Evolutionary conservation across 2,329 filamentous ascomycete genomes (phyloP).

Genomic region (Diaporthe sp.): DNA sequence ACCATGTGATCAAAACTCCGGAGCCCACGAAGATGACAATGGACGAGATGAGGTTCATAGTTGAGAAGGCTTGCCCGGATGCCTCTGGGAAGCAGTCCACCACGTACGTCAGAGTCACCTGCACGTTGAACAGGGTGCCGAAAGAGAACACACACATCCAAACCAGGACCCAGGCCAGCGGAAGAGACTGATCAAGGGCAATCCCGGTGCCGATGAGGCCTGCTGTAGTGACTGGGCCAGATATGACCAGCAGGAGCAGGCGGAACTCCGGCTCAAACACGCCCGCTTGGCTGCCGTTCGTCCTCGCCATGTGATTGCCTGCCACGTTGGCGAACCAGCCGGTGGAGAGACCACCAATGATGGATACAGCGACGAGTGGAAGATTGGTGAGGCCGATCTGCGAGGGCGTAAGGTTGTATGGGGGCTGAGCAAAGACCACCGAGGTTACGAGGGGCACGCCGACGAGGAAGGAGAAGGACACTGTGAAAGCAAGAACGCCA

Average conservation of each 20-base stretch:
- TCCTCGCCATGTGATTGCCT: constrained; percentile 20
- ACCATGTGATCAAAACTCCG: constrained; percentile 1
- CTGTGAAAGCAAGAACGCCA: constrained; percentile 18
- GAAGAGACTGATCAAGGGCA: neutral
- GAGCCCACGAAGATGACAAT: neutral
- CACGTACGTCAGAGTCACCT: constrained; percentile 27
- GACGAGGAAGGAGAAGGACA: constrained; percentile 22
- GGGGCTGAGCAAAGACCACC: constrained; percentile 9
- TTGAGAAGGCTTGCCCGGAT: constrained; percentile 29
- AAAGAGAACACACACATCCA: constrained; percentile 20
- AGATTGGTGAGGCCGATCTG: constrained; percentile 8
- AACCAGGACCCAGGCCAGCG: constrained; percentile 25
- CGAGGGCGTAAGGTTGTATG: constrained; percentile 8
- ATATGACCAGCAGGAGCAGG: constrained; percentile 13
- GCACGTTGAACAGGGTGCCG: constrained; percentile 5
- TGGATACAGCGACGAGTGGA: neutral
- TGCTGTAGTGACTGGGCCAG: constrained; percentile 21
- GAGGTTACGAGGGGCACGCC: neutral
- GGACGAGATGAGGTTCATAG: neutral
- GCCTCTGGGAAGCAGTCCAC: constrained; percentile 26
- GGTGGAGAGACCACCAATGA: constrained; percentile 13
- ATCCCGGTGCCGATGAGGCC: constrained; percentile 23
- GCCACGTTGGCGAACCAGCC: constrained; percentile 7
- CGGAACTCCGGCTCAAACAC: constrained; percentile 35
- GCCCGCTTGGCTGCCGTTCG: constrained; percentile 19